Evolutionary conservation across 1,139 yeast species (phyloP), one percentile per base, ranked within the genome.

Genomic region (Yamadazyma kanchanaburiensis): DNA sequence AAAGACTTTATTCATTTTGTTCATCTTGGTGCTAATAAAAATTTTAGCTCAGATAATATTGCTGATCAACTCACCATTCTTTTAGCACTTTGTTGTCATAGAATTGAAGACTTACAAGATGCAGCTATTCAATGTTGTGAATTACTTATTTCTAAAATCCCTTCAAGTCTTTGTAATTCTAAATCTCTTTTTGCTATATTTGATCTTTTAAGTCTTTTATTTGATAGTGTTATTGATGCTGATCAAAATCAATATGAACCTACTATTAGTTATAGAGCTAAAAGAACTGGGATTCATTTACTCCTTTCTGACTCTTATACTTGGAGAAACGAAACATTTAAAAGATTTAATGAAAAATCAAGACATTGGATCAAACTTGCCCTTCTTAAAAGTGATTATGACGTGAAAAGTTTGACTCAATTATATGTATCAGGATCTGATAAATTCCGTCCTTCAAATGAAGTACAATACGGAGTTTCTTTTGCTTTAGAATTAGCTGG

Each of bases 401-500:
- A 89, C 48, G 71, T 84, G 51, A 87, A 85, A 54, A 77, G 88
- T 33, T 64, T 89, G 45, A 65, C 91, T 33, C 57, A 85, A 46
- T 69, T 83, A 1, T 91, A 91, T 49, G 74, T 88, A 9, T 70
- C 88, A 4, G 67, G 58, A 19, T 51, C 59, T 15, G 68, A 68
- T 46, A 48, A 56, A 25, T 53, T 56, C 25, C 60, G 53, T 29
- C 40, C 50, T 11, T 43, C 40, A 21, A 46, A 48, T 23, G 62
- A 60, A 32, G 71, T 85, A 24, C 81, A 84, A 35, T 79, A 74
- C 50, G 97, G 96, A 25, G 81, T 85, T 32, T 80, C 94, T 0
- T 86, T 91, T 66, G 97, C 97, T 0, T 62, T 88, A 39, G 94
- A 86, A 44, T 74, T 87, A 79, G 94, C 95, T 1, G 91, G 94